Evolutionary conservation across 2,329 filamentous ascomycete genomes (phyloP), one percentile per base, ranked within the genome.

Genomic region (Cercospora sp.): DNA sequence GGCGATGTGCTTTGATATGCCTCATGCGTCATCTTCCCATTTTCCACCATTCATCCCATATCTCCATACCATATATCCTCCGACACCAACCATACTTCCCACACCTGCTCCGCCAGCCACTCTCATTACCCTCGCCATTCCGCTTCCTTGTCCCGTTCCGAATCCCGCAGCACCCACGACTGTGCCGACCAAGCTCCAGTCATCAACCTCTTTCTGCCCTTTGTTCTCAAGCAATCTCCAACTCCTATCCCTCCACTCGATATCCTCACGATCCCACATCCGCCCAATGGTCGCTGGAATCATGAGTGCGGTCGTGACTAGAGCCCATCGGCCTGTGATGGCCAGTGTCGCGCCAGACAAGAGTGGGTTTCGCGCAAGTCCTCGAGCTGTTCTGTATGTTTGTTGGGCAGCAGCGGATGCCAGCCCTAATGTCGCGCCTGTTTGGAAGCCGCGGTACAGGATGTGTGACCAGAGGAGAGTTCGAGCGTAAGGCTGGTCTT

Each of bases 161-260:
- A 58, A 62, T 6, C 42, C 36, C 0, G 5, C 48, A 23, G 66
- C 64, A 10, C 63, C 70, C 5, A 66, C 28, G 42, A 74, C 78
- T 71, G 83, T 82, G 0, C 82, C 85, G 0, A 75, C 79, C 18
- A 83, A 80, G 20, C 82, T 84, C 81, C 83, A 87, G 72, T 86
- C 85, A 74, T 89, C 87, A 60, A 81, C 83, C 72, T 86, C 81
- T 0, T 86, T 74, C 80, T 91, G 87, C 0, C 85, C 83, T 48
- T 78, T 75, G 70, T 86, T 90, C 77, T 86, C 86, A 53, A 88
- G 72, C 60, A 91, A 74, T 31, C 88, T 80, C 87, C 88, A 90
- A 65, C 84, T 83, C 18, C 89, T 81, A 74, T 90, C 88, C 73
- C 85, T 78, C 88, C 88, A 90, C 77, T 90, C 87, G 33, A 90